A percentile compares a stretch with the other conserved stretches of the same genome.
phyloP scores from a whole-genome alignment of 768 basidiomycete genomes.

The Macrolepiota albuminosa region DNA sequence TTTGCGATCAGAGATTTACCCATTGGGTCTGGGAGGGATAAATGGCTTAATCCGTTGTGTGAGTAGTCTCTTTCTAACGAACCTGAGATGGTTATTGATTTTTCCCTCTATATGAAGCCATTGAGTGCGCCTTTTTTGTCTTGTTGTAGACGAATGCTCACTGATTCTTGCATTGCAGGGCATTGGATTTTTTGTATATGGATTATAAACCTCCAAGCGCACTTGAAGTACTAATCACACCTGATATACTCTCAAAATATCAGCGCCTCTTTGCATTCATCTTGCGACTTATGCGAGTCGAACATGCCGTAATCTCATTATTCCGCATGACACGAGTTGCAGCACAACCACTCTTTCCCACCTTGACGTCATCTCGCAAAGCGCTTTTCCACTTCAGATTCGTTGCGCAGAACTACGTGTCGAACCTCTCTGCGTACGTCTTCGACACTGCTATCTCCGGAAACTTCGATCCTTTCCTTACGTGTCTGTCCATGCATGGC shows the following conservation, averaged over 20 bases:
- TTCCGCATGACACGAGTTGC: slow-evolving; percentile 55
- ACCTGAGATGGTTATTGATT: neutral
- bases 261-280: slow-evolving; percentile 80
- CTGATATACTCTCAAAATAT: slow-evolving; percentile 75
- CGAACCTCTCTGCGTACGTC: slow-evolving; percentile 62
- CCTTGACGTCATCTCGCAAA: slow-evolving; percentile 45
- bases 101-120: slow-evolving; percentile 26
- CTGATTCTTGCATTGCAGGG: slow-evolving; percentile 37
- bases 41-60: slow-evolving; percentile 83
- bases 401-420: slow-evolving; percentile 65
- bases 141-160: slow-evolving; percentile 2
- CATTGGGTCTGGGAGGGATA: slow-evolving; percentile 56
- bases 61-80: slow-evolving; percentile 26
- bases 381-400: slow-evolving; percentile 70
- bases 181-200: slow-evolving; percentile 86
- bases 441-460: slow-evolving; percentile 79
- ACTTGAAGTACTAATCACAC: slow-evolving; percentile 67
- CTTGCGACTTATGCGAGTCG: slow-evolving; percentile 73
- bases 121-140: slow-evolving; percentile 36
- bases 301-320: slow-evolving; percentile 59
- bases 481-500: slow-evolving; percentile 25
- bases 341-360: slow-evolving; percentile 51
- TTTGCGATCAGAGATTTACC: slow-evolving; percentile 80
- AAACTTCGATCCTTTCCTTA: slow-evolving; percentile 69
- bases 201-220: slow-evolving; percentile 87